Percentiles rank a stretch among this genome's conserved stretches.
Conservation (phyloP, 805 yeast species). For the Suhomyces prunicola region DNA sequence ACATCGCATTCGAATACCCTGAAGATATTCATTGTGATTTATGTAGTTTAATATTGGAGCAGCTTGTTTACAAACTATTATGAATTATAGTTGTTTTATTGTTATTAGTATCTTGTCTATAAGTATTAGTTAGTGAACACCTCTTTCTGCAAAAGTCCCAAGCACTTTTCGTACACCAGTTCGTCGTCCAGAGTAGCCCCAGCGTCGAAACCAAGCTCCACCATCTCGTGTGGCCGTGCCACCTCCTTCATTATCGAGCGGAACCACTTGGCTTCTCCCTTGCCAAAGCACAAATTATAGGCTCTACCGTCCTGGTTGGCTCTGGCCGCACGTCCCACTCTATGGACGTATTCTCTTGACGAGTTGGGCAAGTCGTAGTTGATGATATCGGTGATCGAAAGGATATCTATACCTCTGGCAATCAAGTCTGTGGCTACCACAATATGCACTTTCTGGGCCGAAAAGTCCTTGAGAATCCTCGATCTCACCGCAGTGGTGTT, state of each 20-base stretch:
- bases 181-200: slow-evolving; percentile 23
- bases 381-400: slow-evolving; percentile 66
- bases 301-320: slow-evolving; percentile 81
- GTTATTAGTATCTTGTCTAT: no score
- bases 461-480: slow-evolving; percentile 58
- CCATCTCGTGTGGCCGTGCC: slow-evolving; percentile 30
- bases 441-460: slow-evolving; percentile 48
- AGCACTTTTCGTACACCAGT: slow-evolving; percentile 21
- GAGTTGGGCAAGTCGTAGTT: slow-evolving; percentile 91
- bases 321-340: slow-evolving; percentile 97
- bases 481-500: slow-evolving; percentile 48
- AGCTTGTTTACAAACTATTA: no score
- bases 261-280: slow-evolving; percentile 72
- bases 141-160: slow-evolving; percentile 23
- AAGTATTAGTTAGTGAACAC: not conserved
- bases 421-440: slow-evolving; percentile 84
- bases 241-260: slow-evolving; percentile 48
- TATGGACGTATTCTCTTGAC: slow-evolving; percentile 87
- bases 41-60: no score
- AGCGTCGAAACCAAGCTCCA: slow-evolving; percentile 19
- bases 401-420: slow-evolving; percentile 91
- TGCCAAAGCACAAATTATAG: slow-evolving; percentile 67
- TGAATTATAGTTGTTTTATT: no score
- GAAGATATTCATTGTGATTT: no score
- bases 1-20: no score